A percentile compares a stretch with the other conserved stretches of the same genome.
These are phyloP conservation scores for Pyrus communis DNA, from an alignment of 306 rosid genomes.

Conservation along the genomic window DNA sequence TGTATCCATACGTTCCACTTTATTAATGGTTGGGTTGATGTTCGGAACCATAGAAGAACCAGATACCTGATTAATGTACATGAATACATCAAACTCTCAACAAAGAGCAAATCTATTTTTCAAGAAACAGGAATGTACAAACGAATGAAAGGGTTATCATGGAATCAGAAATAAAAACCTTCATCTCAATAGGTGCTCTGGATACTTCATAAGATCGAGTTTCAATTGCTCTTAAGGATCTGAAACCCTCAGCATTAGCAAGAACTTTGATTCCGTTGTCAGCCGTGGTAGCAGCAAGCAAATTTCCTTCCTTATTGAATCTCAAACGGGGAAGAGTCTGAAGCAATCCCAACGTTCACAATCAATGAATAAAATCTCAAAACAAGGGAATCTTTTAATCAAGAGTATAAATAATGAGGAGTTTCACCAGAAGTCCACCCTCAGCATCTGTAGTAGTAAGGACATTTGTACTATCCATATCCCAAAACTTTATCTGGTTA, in stretches of 20 bases:
- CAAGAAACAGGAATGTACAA: background rate
- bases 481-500: constrained; percentile 60
- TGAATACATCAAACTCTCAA: background rate
- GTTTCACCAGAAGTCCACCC: constrained; percentile 54
- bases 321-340: constrained; percentile 58
- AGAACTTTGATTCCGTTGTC: constrained; percentile 62
- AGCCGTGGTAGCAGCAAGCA: constrained; percentile 49
- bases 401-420: constrained; percentile 1
- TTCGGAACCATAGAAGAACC: constrained; percentile 36
- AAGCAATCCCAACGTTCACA: constrained; percentile 14
- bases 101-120: background rate
- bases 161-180: constrained; percentile 32
- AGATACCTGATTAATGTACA: constrained; percentile 33
- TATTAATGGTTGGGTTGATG: constrained; percentile 45
- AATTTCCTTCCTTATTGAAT: constrained; percentile 57
- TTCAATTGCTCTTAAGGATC: constrained; percentile 43
- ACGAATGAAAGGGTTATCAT: background rate
- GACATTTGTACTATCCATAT: constrained; percentile 48
- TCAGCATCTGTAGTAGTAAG: constrained; percentile 41
- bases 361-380: background rate
- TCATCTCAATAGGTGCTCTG: constrained; percentile 46
- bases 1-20: constrained; percentile 41
- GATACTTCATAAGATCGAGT: constrained; percentile 47
- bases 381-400: background rate
- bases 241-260: constrained; percentile 52